A percentile compares a stretch with the other conserved stretches of the same genome.
These are phyloP conservation scores for Candida alai DNA, from an alignment of 805 yeast species.

Conservation along the genomic window DNA sequence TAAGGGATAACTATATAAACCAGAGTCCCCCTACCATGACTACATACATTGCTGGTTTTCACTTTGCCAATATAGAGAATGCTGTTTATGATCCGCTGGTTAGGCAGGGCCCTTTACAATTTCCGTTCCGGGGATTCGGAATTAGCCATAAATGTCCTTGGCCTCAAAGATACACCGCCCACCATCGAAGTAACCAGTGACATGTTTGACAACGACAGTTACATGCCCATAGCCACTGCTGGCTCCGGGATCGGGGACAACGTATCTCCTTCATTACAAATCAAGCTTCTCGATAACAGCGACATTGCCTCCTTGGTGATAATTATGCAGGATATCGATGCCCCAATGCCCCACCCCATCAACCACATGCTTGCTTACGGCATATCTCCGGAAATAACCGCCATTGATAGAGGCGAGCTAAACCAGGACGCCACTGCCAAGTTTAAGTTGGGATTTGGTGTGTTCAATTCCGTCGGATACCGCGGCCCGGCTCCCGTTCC, in stretches of 20 bases:
- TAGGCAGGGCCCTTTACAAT: constrained; percentile 10
- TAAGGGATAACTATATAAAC: too few relatives aligned
- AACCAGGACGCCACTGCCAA: constrained; percentile 1
- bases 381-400: constrained; percentile 5
- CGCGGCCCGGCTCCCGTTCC: constrained; percentile 13
- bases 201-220: constrained; percentile 10
- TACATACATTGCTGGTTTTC: too few relatives aligned
- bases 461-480: constrained; percentile 7
- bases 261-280: constrained; percentile 10
- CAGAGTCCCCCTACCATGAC: too few relatives aligned
- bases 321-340: constrained; percentile 14
- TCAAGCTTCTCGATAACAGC: constrained; percentile 1
- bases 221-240: constrained; percentile 10
- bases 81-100: constrained; percentile 2
- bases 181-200: constrained; percentile 10
- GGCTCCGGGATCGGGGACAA: constrained; percentile 11
- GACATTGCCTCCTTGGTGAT: constrained; percentile 11
- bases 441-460: constrained; percentile 10
- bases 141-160: constrained; percentile 5
- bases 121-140: constrained; percentile 9
- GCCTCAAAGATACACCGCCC: constrained; percentile 3
- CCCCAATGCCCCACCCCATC: constrained; percentile 11
- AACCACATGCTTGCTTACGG: constrained; percentile 13
- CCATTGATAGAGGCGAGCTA: constrained; percentile 7
- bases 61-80: too few relatives aligned